Conservation (phyloP, 192 early-diverging fungal genomes). For the Linnemannia exigua region DNA sequence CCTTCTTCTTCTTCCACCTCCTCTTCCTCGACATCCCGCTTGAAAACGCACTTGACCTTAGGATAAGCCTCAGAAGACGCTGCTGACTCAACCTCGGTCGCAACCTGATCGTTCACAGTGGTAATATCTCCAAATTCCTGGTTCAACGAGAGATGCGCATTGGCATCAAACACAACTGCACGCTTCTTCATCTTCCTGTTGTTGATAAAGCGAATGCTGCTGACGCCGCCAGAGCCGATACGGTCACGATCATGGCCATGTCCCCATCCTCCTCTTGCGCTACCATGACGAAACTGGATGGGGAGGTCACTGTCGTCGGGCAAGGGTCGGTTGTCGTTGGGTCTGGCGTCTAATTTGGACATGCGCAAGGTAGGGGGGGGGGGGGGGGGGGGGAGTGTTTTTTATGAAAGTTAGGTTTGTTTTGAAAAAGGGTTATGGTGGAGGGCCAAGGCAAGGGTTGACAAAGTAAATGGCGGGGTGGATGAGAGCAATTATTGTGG, state of each 20-base stretch:
- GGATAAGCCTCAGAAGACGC: neutral
- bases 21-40: neutral
- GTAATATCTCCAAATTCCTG: conserved; percentile 3
- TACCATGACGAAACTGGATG: conserved; percentile 29
- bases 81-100: neutral
- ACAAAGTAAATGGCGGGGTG: neutral
- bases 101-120: neutral
- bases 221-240: neutral
- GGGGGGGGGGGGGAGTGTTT: neutral
- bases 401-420: too few relatives aligned
- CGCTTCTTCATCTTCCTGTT: neutral
- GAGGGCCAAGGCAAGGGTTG: neutral
- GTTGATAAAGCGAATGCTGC: neutral
- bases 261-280: conserved; percentile 30
- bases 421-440: neutral
- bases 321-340: neutral
- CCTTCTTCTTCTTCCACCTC: neutral
- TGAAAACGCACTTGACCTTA: neutral
- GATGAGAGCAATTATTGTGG: neutral
- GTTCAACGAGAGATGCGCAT: conserved; percentile 17
- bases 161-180: conserved; percentile 14
- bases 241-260: conserved; percentile 15
- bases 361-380: neutral
- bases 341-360: neutral
- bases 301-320: neutral